Base-by-base conservation (phyloP, 192 early-diverging fungal species). In the Irineochytrium annulatum region DNA sequence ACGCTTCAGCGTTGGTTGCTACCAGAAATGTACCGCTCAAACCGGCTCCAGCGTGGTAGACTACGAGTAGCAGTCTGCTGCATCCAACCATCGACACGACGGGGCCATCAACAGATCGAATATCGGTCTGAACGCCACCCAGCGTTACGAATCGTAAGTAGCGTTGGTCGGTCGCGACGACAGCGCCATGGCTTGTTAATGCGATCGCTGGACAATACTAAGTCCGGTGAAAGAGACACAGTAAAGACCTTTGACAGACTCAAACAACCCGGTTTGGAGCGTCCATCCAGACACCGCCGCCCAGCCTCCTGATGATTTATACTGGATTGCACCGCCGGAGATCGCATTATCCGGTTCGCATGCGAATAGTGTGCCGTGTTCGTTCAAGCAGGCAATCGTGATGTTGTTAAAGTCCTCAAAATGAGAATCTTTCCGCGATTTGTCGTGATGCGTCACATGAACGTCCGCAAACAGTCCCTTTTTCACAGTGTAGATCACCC, bases 381-480 rank as follows among this genome's bases (percentile, higher is more conserved):
- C 72, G 24, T 46, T 62, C 14, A 98, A 72, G 45, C 85, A 76
- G 0, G 90, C 93, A 80, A 96, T 79, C 1, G 85, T 77, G 73
- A 83, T 92, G 37, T 86, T 81, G 65, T 79, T 76, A 58, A 80
- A 78, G 62, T 97, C 92, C 1, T 85, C 81, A 48, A 97, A 95
- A 68, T 88, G 86, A 45, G 89, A 88, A 54, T 87, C 87, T 33
- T 90, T 79, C 6, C 81, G 56, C 16, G 90, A 77, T 57, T 91
- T 85, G 78, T 98, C 93, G 69, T 94, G 87, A 60, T 90, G 95
- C 43, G 89, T 87, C 2, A 98, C 87, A 64, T 91, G 87, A 16
- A 98, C 64, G 13, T 86, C 90, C 20, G 82, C 80, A 71, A 90
- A 83, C 2, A 82, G 71, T 11, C 76, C 80, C 22, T 70, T 64